These are phyloP conservation scores for Tinospora cordifolia DNA, from an alignment of 164 flowering plant species.

Conservation along the genomic window DNA sequence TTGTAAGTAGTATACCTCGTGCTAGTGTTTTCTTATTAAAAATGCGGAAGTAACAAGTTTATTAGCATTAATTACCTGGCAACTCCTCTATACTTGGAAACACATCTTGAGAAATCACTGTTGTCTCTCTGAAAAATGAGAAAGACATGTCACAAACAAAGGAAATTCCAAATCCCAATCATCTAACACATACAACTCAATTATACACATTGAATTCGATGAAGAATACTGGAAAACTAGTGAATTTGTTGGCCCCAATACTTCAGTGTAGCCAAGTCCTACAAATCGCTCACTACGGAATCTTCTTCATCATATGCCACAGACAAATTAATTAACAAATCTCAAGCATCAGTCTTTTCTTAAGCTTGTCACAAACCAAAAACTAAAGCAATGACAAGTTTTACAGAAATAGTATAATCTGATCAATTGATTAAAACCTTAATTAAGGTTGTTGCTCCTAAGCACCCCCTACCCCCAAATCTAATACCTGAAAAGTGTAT, in stretches of 20 bases:
- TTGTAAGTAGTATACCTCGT: too few relatives aligned
- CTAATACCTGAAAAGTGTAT: not conserved
- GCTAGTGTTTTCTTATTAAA: not conserved
- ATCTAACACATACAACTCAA: not conserved
- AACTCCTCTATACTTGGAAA: conserved; percentile 55
- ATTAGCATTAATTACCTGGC: conserved; percentile 28
- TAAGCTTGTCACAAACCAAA: too few relatives aligned
- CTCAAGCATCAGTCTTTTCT: not conserved
- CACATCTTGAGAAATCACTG: conserved; percentile 65
- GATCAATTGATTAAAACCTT: too few relatives aligned
- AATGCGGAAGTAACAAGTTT: not conserved
- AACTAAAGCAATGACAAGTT: too few relatives aligned
- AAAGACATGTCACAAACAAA: not conserved
- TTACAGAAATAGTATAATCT: too few relatives aligned
- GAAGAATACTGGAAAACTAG: conserved; percentile 38
- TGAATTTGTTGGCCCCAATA: conserved; percentile 54
- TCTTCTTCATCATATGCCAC: conserved; percentile 66
- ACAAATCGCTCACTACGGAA: conserved; percentile 60
- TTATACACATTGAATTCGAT: not conserved
- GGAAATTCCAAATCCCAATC: not conserved
- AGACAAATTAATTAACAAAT: conserved; percentile 3
- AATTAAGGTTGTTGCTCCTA: too few relatives aligned
- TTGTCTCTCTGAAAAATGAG: conserved; percentile 32
- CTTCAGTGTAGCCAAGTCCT: conserved; percentile 58
- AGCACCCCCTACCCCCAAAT: too few relatives aligned